Base-by-base conservation (phyloP, 192 early-diverging fungal species). In the Kickxella alabastrina region DNA sequence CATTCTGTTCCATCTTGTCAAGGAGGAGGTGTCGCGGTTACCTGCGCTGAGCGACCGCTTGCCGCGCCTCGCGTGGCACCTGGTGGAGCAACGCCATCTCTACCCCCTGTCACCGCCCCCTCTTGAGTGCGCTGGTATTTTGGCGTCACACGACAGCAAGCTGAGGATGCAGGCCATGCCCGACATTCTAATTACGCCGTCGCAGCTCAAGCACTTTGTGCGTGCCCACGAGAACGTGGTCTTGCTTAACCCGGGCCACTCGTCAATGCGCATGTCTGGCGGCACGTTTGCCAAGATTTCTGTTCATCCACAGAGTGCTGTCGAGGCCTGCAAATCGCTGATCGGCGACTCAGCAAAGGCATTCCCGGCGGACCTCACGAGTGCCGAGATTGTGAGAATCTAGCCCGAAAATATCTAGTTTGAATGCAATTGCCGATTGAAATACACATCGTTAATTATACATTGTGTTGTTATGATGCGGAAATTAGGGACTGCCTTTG, bases 81-180 rank as follows among this genome's bases (percentile, higher is more conserved):
- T 95, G 41, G 49, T 97, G 10, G 78, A 85, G 44, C 93, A 95
- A 66, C 82, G 88, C 19, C 66, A 77, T 46, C 82, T 96, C 32
- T 94, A 93, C 49, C 92, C 96, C n/a, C 74, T 95, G 10, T 86
- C 84, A 28, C 89, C 92, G 4, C 81, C 83, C 28, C 44, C 74
- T 58, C 6, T 49, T 28, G 34, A 59, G 46, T 54, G 72, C 59
- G 61, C 59, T 6, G 60, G 49, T 34, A 56, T 75, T 14, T 51
- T 68, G 37, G 57, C 68, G 8, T 55, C 68, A 10, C 69, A 68
- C 17, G 72, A 75, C 25, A 27, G 21, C 49, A 62, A 48, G 28
- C 60, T 75, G 10, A 35, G 57, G 21, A 56, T 75, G 56, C 78
- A 80, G 23, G 77, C 68, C 1, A 82, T 78, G 28, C 94, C 94